These are phyloP conservation scores for Cadophora gregata DNA, from an alignment of 2,329 filamentous ascomycete species.

Conservation along the genomic window DNA sequence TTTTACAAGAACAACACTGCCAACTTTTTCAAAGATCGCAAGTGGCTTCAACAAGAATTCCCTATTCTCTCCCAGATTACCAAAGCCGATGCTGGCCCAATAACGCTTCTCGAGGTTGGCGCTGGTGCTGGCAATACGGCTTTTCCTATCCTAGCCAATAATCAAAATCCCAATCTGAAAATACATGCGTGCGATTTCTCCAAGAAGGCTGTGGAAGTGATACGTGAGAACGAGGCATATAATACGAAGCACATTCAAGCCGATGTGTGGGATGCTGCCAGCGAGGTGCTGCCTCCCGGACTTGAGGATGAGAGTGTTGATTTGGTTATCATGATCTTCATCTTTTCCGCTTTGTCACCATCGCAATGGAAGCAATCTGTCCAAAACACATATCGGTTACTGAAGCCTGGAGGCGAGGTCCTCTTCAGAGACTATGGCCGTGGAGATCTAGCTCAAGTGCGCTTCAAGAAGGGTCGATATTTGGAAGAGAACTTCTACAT, in stretches of 20 bases:
- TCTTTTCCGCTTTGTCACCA: slow-evolving; percentile 91
- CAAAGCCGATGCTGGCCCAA: slow-evolving; percentile 68
- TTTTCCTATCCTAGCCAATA: slow-evolving; percentile 85
- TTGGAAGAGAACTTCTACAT: slow-evolving; percentile 98
- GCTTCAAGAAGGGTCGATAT: slow-evolving; percentile 94
- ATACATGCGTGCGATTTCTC: slow-evolving; percentile 97
- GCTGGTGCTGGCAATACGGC: slow-evolving; percentile 96
- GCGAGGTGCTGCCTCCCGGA: slow-evolving; percentile 75
- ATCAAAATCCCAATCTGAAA: slow-evolving; percentile 80
- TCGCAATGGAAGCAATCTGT: slow-evolving; percentile 84
- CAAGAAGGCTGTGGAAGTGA: slow-evolving; percentile 92
- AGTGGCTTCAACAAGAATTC: slow-evolving; percentile 97
- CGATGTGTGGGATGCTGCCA: slow-evolving; percentile 92
- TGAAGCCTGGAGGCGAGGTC: slow-evolving; percentile 92
- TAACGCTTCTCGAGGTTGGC: slow-evolving; percentile 85
- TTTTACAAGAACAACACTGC: slow-evolving; percentile 98
- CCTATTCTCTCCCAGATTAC: slow-evolving; percentile 83
- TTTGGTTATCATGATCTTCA: slow-evolving; percentile 93
- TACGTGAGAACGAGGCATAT: slow-evolving; percentile 81
- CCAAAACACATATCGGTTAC: slow-evolving; percentile 76
- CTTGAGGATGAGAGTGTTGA: slow-evolving; percentile 83
- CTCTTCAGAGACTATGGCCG: slow-evolving; percentile 96
- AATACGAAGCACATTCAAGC: slow-evolving; percentile 75
- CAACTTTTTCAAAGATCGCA: slow-evolving; percentile 99
- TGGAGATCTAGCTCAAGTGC: slow-evolving; percentile 93